Percentiles rank a stretch among this genome's conserved stretches.
Evolutionary conservation across 2,329 filamentous ascomycete species (phyloP).

Genomic region (Fusarium chaquense): DNA sequence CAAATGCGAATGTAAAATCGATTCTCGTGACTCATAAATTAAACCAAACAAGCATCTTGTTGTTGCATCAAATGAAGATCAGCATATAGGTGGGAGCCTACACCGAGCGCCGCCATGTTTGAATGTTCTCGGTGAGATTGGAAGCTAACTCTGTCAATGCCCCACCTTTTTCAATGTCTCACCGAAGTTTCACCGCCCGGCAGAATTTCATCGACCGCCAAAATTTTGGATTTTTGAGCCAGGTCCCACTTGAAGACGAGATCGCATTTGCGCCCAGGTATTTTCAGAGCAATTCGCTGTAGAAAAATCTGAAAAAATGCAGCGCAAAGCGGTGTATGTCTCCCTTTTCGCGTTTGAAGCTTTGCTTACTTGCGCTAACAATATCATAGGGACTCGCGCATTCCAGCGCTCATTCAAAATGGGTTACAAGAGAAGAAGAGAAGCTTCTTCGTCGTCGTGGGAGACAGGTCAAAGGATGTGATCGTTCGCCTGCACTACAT

Average conservation of each 20-base stretch:
- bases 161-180: constrained; percentile 27
- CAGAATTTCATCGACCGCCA: constrained; percentile 54
- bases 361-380: constrained; percentile 12
- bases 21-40: neutral
- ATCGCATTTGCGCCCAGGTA: constrained; percentile 48
- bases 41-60: neutral
- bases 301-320: constrained; percentile 58
- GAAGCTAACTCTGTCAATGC: constrained; percentile 1
- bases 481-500: constrained; percentile 96
- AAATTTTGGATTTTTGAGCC: constrained; percentile 55
- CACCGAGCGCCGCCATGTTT: neutral
- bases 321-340: constrained; percentile 68
- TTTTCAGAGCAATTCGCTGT: constrained; percentile 47
- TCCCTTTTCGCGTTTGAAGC: too few relatives aligned
- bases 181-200: constrained; percentile 53
- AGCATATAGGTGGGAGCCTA: neutral
- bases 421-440: constrained; percentile 95
- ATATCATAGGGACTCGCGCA: constrained; percentile 79
- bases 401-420: constrained; percentile 91
- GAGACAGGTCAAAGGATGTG: constrained; percentile 91
- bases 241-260: constrained; percentile 44
- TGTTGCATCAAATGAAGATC: neutral
- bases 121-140: constrained; percentile 12
- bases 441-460: constrained; percentile 97
- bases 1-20: neutral